Evolutionary conservation across 345 rosid genomes (phyloP), one percentile per base, ranked within the genome.

Genomic region (Pistacia vera): DNA sequence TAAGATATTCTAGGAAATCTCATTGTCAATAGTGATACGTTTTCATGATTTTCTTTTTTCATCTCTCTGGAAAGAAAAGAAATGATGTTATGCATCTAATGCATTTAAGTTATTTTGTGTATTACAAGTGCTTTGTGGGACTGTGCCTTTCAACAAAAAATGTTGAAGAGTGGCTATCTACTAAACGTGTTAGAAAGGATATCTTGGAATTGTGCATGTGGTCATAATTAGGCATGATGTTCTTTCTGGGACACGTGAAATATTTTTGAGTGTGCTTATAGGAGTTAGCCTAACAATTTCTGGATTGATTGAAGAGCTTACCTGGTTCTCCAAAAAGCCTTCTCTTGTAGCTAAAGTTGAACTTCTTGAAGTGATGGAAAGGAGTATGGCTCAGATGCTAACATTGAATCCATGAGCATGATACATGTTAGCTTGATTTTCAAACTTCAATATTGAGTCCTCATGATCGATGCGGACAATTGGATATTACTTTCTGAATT

Each of bases 1-100:
- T 92, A 84, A 78, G 86, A 44, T 73, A 35, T 63, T 28, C 28
- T 14, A 54, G 11, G 22, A 63, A n/a, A 51, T 20, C 33, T 58
- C 11, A 8, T 58, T 51, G 4, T 14, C 35, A 17, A 48, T 54
- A 35, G 22, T 17, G 35, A 11, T 52, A 41, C 46, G 9, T 54
- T 22, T 28, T 49, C 18, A 8, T 52, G 60, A 28, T 68, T 51
- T n/a, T 16, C 3, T 52, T 14, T 51, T 52, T 7, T 30, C 52
- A 35, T 68, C 16, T 17, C 36, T 51, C 28, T 5, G 4, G n/a
- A 28, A 54, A 18, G 36, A 36, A 28, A 51, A 49, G 8, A 25
- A 11, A 17, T 18, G 25, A 70, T 25, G 41, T 14, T 48, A 41
- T 35, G 49, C 33, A 30, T 0, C n/a, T 33, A 14, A 2, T 18